phyloP scores from a whole-genome alignment of 345 rosid genomes.

The Passiflora organensis region DNA sequence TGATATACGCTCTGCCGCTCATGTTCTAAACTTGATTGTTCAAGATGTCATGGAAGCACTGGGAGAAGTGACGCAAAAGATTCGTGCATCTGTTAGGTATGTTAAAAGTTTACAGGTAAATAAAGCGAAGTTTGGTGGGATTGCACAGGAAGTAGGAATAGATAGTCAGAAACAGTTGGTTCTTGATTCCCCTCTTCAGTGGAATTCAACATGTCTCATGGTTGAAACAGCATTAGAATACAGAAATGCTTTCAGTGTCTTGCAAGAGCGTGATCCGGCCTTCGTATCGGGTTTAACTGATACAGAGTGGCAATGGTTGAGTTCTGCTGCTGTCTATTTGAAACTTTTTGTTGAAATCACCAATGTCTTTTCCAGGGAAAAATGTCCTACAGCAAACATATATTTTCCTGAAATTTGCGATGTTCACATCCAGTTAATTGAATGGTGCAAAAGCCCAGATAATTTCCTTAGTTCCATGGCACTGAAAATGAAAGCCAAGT shows the following conservation, averaged over 20 bases:
- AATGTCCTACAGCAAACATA: slow-evolving; percentile 72
- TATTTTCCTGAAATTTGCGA: slow-evolving; percentile 85
- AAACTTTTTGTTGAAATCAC: slow-evolving; percentile 59
- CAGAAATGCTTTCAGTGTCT: slow-evolving; percentile 48
- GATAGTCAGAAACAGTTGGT: slow-evolving; percentile 44
- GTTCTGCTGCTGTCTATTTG: slow-evolving; percentile 50
- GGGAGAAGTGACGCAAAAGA: slow-evolving; percentile 56
- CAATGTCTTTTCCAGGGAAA: slow-evolving; percentile 46
- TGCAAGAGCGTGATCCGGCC: slow-evolving; percentile 58
- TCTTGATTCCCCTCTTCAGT: slow-evolving; percentile 53
- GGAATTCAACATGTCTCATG: slow-evolving; percentile 81
- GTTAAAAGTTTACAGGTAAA: slow-evolving; percentile 68
- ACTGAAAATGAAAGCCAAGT: slow-evolving; percentile 69
- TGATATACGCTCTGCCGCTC: slow-evolving; percentile 70
- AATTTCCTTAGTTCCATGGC: slow-evolving; percentile 56
- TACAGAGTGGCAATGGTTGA: slow-evolving; percentile 77
- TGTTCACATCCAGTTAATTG: slow-evolving; percentile 75
- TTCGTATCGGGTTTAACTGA: slow-evolving; percentile 54
- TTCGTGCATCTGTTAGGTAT: slow-evolving; percentile 65
- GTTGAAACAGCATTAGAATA: slow-evolving; percentile 70
- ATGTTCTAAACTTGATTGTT: slow-evolving; percentile 53
- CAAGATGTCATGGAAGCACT: slow-evolving; percentile 66
- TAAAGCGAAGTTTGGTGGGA: slow-evolving; percentile 64
- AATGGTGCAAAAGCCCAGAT: slow-evolving; percentile 86
- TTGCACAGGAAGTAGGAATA: slow-evolving; percentile 61